A percentile compares a stretch with the other conserved stretches of the same genome.
Conservation (phyloP, 164 flowering plant genomes). For the Aristolochia contorta region DNA sequence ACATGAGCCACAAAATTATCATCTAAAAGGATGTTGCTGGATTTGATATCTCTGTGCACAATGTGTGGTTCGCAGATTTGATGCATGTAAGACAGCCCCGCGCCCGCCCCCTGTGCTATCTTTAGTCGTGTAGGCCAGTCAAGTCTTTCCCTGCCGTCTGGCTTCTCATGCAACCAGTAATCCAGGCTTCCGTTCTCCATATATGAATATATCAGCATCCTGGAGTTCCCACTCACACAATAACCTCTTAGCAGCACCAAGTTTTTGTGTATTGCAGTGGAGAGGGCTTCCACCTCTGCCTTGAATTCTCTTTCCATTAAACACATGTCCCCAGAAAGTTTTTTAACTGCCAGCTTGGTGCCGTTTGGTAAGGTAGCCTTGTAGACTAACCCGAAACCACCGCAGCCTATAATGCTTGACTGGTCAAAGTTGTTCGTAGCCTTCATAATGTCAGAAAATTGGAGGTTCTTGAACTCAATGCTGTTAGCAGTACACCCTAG, state of each 20-base stretch:
- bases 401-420: conserved; percentile 12
- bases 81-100: conserved; percentile 68
- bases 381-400: conserved; percentile 12
- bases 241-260: conserved; percentile 9
- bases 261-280: conserved; percentile 9
- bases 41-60: conserved; percentile 72
- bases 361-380: conserved; percentile 9
- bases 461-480: conserved; percentile 5
- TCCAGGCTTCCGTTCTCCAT: conserved; percentile 13
- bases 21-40: conserved; percentile 20
- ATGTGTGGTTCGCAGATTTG: conserved; percentile 65
- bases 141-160: conserved; percentile 4
- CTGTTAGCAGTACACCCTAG: conserved; percentile 1
- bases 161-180: conserved; percentile 11
- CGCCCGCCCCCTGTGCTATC: conserved; percentile 43
- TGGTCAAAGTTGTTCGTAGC: conserved; percentile 11
- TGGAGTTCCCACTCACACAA: conserved; percentile 4
- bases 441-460: conserved; percentile 6
- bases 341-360: conserved; percentile 6
- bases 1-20: conserved; percentile 34
- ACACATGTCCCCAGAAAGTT: conserved; percentile 8
- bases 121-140: conserved; percentile 29
- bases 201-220: conserved; percentile 8
- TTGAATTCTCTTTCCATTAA: conserved; percentile 12
- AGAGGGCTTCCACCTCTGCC: conserved; percentile 13